Evolutionary conservation across 192 early-diverging fungal species (phyloP).

Genomic region (Phycomyces nitens): DNA sequence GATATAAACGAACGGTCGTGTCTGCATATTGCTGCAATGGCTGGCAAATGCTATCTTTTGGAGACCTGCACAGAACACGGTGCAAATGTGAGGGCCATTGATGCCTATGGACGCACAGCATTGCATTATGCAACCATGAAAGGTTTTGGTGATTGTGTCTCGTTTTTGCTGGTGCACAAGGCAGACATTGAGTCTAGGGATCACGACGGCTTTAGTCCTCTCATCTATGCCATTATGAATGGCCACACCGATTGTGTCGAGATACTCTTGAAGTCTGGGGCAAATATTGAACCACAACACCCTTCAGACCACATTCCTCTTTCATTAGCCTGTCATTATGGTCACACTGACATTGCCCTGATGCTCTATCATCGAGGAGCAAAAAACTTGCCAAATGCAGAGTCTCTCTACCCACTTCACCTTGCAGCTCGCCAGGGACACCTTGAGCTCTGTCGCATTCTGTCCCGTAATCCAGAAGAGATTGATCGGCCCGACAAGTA

Average conservation of each 20-base stretch:
- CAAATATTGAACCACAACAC: slow-evolving; percentile 58
- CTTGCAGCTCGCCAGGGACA: slow-evolving; percentile 84
- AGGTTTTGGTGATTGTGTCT: slow-evolving; percentile 69
- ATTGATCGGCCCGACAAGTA: slow-evolving; percentile 86
- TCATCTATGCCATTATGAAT: slow-evolving; percentile 84
- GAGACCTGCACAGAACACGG: slow-evolving; percentile 41
- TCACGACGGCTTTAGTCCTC: slow-evolving; percentile 85
- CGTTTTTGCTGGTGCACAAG: slow-evolving; percentile 49
- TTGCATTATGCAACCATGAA: slow-evolving; percentile 95
- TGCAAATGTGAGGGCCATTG: slow-evolving; percentile 56
- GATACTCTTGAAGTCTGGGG: slow-evolving; percentile 66
- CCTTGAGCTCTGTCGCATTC: slow-evolving; percentile 59
- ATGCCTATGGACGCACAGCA: slow-evolving; percentile 87
- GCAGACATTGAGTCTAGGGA: slow-evolving; percentile 62
- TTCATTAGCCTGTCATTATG: slow-evolving; percentile 88
- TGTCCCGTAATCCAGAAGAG: slow-evolving; percentile 70
- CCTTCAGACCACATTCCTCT: slow-evolving; percentile 69
- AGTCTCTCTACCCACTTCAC: slow-evolving; percentile 88
- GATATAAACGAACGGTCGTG: slow-evolving; percentile 92
- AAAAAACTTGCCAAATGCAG: slow-evolving; percentile 66
- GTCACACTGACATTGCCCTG: slow-evolving; percentile 80
- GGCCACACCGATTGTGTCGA: slow-evolving; percentile 76
- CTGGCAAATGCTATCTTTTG: slow-evolving; percentile 68
- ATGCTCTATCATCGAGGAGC: slow-evolving; percentile 77
- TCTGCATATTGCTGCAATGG: slow-evolving; percentile 86